Evolutionary conservation across 495 filamentous ascomycete species (phyloP), one percentile per base, ranked within the genome.

Genomic region (Hypoxylon crocopeplum): DNA sequence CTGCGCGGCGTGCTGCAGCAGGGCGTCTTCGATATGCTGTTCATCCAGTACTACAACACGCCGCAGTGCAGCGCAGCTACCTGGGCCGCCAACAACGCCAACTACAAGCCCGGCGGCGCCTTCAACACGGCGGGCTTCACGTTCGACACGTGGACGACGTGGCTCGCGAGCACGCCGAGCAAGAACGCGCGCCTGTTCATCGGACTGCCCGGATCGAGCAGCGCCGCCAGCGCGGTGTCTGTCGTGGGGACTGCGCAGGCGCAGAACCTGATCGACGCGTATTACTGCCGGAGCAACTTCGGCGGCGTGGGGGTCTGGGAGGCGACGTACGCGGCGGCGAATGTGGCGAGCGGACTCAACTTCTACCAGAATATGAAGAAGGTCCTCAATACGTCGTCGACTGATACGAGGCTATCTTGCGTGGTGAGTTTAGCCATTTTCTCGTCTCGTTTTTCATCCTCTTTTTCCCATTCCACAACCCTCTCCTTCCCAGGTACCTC

Each of bases 271-370:
- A 73, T 87, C 21, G 48, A 72, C 1, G 70, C 74, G 29, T 86
- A 82, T 64, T 76, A 81, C 58, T 72, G 61, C 16, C 59, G 72
- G n/a, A 41, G 74, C 3, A 75, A 72, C 4, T 91, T 91, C 56
- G 88, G 86, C 45, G 88, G 88, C 69, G 76, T 90, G 12, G 86
- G 88, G 82, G 61, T 92, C 7, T 91, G 86, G 85, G 88, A 91
- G 33, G 87, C 88, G 5, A 85, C 84, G 0, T 72, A 73, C 2
- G 77, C 79, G 0, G 67, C 77, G 1, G 70, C 74, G 12, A 86
- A 88, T 49, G 34, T 66, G 19, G 75, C 75, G 30, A 62, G 77
- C 32, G 75, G 74, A 3, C 55, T 68, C 12, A 75, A 73, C 29
- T 88, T 78, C 48, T 59, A 66, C 25, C 53, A 68, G 48, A 73